Percentiles rank a stretch among this genome's conserved stretches.
These are phyloP conservation scores for Lunasporangiospora selenospora DNA, from an alignment of 192 early-diverging fungal species.

Conservation along the genomic window DNA sequence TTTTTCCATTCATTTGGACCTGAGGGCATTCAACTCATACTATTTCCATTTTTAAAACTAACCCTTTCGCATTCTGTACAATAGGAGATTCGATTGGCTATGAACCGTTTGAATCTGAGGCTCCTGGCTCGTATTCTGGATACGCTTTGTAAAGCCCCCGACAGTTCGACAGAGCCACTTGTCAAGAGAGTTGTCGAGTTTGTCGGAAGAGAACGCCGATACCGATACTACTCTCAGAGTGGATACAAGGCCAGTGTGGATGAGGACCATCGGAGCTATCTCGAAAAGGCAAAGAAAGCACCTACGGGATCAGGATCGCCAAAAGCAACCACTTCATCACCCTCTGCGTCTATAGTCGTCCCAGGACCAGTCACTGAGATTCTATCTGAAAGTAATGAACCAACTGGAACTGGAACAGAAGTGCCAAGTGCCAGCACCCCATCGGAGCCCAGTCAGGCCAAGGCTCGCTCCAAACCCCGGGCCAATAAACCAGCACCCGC, in stretches of 20 bases:
- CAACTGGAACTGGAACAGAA: neutral
- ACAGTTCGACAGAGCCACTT: conserved; percentile 17
- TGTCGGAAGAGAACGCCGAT: conserved; percentile 66
- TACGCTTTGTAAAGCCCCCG: conserved; percentile 31
- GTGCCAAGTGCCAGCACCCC: neutral
- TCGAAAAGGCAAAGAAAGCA: conserved; percentile 12
- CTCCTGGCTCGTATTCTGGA: conserved; percentile 60
- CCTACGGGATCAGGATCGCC: conserved; percentile 1
- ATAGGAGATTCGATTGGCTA: conserved; percentile 52
- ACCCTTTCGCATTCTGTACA: neutral
- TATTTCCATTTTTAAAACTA: too few relatives aligned
- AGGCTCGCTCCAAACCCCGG: neutral
- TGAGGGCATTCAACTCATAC: too few relatives aligned
- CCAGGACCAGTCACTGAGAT: neutral
- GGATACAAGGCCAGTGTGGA: conserved; percentile 27
- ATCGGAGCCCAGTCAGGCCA: neutral
- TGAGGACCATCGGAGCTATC: conserved; percentile 30
- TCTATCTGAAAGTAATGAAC: neutral
- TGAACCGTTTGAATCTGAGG: conserved; percentile 57
- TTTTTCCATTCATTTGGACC: neutral
- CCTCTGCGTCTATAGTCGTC: neutral
- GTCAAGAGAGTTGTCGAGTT: conserved; percentile 62
- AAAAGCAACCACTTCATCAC: neutral
- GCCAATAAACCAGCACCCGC: neutral
- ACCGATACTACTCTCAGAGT: conserved; percentile 64